Base-by-base conservation (phyloP, 805 yeast species). In the Pichia scutulata region DNA sequence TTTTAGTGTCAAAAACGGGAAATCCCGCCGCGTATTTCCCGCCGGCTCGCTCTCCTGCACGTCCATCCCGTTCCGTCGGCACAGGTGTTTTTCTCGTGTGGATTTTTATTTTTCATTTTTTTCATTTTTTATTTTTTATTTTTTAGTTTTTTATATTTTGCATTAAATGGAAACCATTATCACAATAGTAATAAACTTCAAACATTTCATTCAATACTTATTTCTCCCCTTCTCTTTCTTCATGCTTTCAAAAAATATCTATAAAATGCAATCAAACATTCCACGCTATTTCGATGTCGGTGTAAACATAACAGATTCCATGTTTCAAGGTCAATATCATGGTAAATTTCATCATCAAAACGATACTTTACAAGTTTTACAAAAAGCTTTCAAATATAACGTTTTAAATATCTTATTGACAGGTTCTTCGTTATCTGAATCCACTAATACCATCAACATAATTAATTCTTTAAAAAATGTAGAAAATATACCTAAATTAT, bases 221-320 rank as follows among this genome's bases (percentile, higher is more conserved):
- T 28, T 28, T 28, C 12, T 28, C 33, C 33, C 5, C 14, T 13
- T 13, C 12, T 12, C 14, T 13, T 28, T 9, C 7, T 13, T n/a
- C 18, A 33, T 33, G 37, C 37, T n/a, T 33, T 16, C n/a, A 6
- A 33, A 33, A 16, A 16, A 9, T 13, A 6, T 33, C 16, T 8
- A 19, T 33, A 33, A n/a, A n/a, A 33, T 33, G 37, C 16, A 24
- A 44, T 33, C 28, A 22, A 33, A 21, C 19, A 50, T 26, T 41
- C 66, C 68, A 5, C 55, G 86, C 78, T 30, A 65, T 46, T 66
- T 52, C 41, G 70, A 66, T 44, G 68, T 66, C 14, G 70, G 67
- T 1, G 86, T 89, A 58, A 92, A 92, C 63, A 74, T 92, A 61
- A 84, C 96, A 0, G 99, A 92, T 64, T 72, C 80, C 4, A 93